Evolutionary conservation across 2,329 filamentous ascomycete species (phyloP), one percentile per base, ranked within the genome.

Genomic region (Fusarium dimerum): DNA sequence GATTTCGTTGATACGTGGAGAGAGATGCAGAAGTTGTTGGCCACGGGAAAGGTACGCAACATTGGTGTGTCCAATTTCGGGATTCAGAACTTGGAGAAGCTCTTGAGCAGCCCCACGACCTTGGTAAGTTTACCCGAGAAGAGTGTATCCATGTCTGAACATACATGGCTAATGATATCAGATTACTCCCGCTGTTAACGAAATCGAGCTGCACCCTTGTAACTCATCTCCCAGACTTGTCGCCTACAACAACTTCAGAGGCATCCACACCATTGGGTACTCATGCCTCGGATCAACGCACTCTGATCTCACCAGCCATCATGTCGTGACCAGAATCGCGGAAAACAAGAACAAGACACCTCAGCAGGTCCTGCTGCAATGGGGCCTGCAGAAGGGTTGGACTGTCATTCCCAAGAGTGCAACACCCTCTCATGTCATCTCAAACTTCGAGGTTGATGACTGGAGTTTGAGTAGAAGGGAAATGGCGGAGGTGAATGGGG

Each of bases 61-160:
- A 92, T 94, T 69, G 90, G 90, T 63, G 88, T 94, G 51, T 91
- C 88, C 72, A 95, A 95, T 80, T 94, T 95, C 70, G 87, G 81
- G 58, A 90, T 92, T 70, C 83, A 78, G 71, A 89, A 94, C 73
- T 77, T 94, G 36, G 88, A 93, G 79, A 89, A 83, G 71, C 80
- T 94, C 52, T 78, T 94, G 56, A 84, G 80, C 62, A 81, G 88
- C 62, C 79, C 83, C 12, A 78, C 77, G 58, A 83, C 78, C 74
- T 86, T 85, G 75, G 85, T 82, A 65, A 48, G 55, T 26, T 5
- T 7, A 26, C 20, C 7, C 7, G 7, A 26, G 20, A 4, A 26
- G 7, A 26, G 20, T 26, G 20, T 26, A 26, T 26, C 5, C 20
- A 7, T 26, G 20, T 26, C 20, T 26, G 20, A 7, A 26, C 5